Conservation (phyloP, 768 basidiomycete species). For the Hypsizygus marmoreus region DNA sequence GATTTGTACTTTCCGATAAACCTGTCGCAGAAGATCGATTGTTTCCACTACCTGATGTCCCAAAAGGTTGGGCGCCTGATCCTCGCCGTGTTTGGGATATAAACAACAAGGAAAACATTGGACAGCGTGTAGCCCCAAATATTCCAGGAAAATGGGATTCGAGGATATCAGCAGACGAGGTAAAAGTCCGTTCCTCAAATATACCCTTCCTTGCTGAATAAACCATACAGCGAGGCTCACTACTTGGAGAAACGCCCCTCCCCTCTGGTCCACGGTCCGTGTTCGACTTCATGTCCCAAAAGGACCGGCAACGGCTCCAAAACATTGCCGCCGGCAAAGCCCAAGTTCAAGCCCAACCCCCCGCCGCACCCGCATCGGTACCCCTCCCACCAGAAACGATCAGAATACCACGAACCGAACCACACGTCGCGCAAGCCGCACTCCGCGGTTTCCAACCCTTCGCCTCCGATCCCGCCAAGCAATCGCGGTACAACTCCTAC, state of each 20-base stretch:
- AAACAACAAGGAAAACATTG: conserved; percentile 49
- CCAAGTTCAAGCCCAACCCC: conserved; percentile 17
- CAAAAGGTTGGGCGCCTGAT: conserved; percentile 82
- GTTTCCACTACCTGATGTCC: conserved; percentile 84
- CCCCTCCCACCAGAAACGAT: conserved; percentile 25
- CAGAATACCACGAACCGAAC: conserved; percentile 61
- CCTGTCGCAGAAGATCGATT: conserved; percentile 72
- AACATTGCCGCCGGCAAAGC: conserved; percentile 45
- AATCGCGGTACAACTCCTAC: conserved; percentile 83
- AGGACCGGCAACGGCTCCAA: conserved; percentile 85
- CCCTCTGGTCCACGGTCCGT: conserved; percentile 76
- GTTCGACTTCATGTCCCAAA: conserved; percentile 92
- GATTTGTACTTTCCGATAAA: conserved; percentile 71
- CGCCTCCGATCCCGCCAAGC: conserved; percentile 71
- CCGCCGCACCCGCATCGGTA: conserved; percentile 25
- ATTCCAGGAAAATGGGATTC: conserved; percentile 55
- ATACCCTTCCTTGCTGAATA: too few species aligned
- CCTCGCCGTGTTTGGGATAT: conserved; percentile 75
- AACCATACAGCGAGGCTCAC: conserved; percentile 67
- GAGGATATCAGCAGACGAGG: conserved; percentile 70
- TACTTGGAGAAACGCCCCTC: conserved; percentile 81
- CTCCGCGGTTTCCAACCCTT: conserved; percentile 91
- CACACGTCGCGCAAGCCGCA: conserved; percentile 84
- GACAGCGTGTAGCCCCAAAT: conserved; percentile 21
- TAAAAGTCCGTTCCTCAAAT: conserved; percentile 38